A percentile compares a stretch with the other conserved stretches of the same genome.
These are phyloP conservation scores for Verticillium tricorpus DNA, from an alignment of 2,329 filamentous ascomycete genomes.

Conservation along the genomic window DNA sequence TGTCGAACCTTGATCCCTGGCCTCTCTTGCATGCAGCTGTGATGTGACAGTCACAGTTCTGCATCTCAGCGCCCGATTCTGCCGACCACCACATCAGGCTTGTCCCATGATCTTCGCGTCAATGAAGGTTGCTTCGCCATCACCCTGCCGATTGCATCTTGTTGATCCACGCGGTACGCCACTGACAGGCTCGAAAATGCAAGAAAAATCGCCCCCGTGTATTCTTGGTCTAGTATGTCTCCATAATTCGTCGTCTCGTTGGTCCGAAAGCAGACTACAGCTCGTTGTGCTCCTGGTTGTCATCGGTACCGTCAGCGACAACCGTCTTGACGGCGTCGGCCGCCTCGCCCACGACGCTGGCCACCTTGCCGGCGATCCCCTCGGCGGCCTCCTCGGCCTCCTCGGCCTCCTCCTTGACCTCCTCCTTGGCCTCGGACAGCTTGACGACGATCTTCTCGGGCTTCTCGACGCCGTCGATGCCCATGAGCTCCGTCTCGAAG, in stretches of 20 bases:
- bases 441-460: conserved; percentile 42
- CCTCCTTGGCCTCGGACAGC: conserved; percentile 20
- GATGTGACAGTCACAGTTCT: neutral
- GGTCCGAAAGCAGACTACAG: conserved; percentile 32
- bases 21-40: neutral
- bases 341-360: conserved; percentile 39
- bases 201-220: neutral
- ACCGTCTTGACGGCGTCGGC: conserved; percentile 48
- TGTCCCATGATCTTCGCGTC: neutral
- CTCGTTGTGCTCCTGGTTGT: conserved; percentile 55
- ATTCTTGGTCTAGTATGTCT: neutral
- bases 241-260: neutral
- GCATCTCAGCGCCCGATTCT: neutral
- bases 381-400: conserved; percentile 27
- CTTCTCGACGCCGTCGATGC: conserved; percentile 67
- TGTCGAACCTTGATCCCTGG: neutral
- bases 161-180: neutral
- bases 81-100: neutral
- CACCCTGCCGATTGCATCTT: too few species aligned
- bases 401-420: conserved; percentile 23
- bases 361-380: conserved; percentile 41
- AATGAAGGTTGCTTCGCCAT: too few species aligned
- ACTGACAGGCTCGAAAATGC: neutral
- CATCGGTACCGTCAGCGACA: conserved; percentile 47
- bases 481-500: conserved; percentile 87